These are phyloP conservation scores for Globisporangium takayamanum DNA, from an alignment of 352 stramenopile species.

Conservation along the genomic window DNA sequence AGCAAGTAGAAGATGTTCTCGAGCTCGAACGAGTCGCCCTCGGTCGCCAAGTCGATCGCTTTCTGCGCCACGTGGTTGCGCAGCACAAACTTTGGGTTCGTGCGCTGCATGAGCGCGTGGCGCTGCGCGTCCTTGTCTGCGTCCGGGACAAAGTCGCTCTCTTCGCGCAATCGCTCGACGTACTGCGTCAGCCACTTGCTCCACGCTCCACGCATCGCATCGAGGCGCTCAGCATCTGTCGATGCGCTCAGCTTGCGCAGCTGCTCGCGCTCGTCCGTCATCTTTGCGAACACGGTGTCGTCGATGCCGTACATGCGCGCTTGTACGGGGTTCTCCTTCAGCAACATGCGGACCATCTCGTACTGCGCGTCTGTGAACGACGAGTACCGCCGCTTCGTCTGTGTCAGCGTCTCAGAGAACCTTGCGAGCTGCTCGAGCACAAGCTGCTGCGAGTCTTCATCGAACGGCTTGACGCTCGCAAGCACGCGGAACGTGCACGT, in stretches of 20 bases:
- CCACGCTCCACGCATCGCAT: slow-evolving; percentile 43
- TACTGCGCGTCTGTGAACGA: slow-evolving; percentile 74
- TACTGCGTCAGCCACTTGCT: slow-evolving; percentile 54
- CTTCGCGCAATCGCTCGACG: slow-evolving; percentile 31
- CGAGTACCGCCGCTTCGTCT: slow-evolving; percentile 51
- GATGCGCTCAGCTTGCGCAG: slow-evolving; percentile 32
- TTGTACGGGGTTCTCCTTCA: slow-evolving; percentile 51
- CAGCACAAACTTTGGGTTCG: slow-evolving; percentile 83
- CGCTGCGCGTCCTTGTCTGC: slow-evolving; percentile 29
- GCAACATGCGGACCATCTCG: slow-evolving; percentile 53
- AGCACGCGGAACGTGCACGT: slow-evolving; percentile 69
- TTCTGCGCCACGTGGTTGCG: slow-evolving; percentile 88
- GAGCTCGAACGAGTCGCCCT: slow-evolving; percentile 59
- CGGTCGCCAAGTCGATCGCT: slow-evolving; percentile 74
- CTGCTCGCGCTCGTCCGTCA: slow-evolving; percentile 41
- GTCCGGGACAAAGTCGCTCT: slow-evolving; percentile 31
- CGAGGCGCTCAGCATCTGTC: slow-evolving; percentile 42
- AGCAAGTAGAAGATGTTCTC: slow-evolving; percentile 68
- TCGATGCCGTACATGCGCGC: slow-evolving; percentile 74
- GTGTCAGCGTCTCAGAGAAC: slow-evolving; percentile 63
- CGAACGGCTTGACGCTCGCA: slow-evolving; percentile 33
- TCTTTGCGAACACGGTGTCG: slow-evolving; percentile 41
- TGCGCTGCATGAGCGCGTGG: slow-evolving; percentile 37
- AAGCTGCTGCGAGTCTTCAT: slow-evolving; percentile 18
- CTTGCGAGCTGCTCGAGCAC: slow-evolving; percentile 42